Base-by-base conservation (phyloP, 2,329 filamentous ascomycete species). In the Aspergillus sp. region DNA sequence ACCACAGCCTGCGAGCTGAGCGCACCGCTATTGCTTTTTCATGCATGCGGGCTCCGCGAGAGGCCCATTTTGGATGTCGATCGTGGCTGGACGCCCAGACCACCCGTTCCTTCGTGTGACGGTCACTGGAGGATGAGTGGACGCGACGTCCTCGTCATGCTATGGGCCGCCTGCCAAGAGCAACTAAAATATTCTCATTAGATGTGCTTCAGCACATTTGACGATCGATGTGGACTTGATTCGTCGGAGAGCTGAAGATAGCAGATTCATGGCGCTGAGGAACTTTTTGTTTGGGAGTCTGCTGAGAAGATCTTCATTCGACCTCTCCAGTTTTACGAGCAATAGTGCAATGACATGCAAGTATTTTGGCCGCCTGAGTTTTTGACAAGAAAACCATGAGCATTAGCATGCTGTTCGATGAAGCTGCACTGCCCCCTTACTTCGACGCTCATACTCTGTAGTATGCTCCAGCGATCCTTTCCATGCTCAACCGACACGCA, bases 61-160 rank as follows among this genome's bases (percentile, higher is more conserved):
- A 8, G 17, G 38, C 48, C 48, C 26, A 24, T 26, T 43, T 32
- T 18, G 38, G 22, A 43, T 20, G 24, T 13, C 36, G 48, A 51
- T 51, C 48, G 22, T 39, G 9, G 24, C 38, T n/a, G n/a, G n/a
- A 17, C 38, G 48, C 48, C 48, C n/a, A 51, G 48, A 32, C 48
- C 48, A 43, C 34, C 20, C 13, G 38, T 32, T 51, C 48, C 38
- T 51, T 51, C 48, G 48, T 18, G 48, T 24, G 17, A 50, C 22
- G 2, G 15, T 42, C 15, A 42, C 36, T 50, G 36, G 48, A 17
- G 15, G 24, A 32, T 20, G 9, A 50, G 34, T 39, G 48, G 48
- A 24, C 34, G 36, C 15, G 34, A 50, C 39, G 20, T 30, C 9
- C 20, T 38, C 32, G 26, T 50, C 48, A 38, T 39, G 48, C 4